phyloP scores from a whole-genome alignment of 495 filamentous ascomycete genomes.

The Hypomontagnella monticulosa region DNA sequence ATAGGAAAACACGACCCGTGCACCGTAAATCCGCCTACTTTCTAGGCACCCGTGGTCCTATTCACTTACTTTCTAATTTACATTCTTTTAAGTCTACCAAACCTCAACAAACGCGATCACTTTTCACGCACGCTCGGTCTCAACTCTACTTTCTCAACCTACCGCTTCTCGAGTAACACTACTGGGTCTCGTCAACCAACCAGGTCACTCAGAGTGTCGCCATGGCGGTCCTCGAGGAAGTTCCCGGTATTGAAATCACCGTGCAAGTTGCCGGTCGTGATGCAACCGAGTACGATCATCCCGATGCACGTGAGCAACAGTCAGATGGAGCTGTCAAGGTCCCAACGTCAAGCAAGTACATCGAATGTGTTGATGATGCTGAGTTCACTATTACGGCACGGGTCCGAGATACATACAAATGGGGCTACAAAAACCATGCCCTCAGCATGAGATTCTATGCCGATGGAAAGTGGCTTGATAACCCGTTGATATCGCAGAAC shows the following conservation, averaged over 20 bases:
- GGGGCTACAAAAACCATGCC: constrained; percentile 3
- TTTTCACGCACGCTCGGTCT: no score
- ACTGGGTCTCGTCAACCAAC: no score
- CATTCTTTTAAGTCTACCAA: no score
- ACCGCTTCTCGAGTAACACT: no score
- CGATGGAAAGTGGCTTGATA: constrained; percentile 12
- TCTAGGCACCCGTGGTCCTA: no score
- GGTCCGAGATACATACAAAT: constrained; percentile 8
- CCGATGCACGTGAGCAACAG: constrained; percentile 14
- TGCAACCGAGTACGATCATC: constrained; percentile 47
- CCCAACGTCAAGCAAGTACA: constrained; percentile 41
- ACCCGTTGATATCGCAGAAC: not conserved
- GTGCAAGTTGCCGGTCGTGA: constrained; percentile 39
- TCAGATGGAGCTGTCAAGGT: not conserved
- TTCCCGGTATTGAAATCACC: constrained; percentile 45
- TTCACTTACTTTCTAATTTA: no score
- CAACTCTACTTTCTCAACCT: no score
- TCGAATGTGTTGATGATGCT: constrained; percentile 45
- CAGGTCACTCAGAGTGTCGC: not conserved
- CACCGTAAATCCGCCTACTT: no score
- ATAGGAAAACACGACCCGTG: no score
- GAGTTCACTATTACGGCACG: constrained; percentile 39
- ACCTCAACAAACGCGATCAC: no score
- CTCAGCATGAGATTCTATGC: not conserved
- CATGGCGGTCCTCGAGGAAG: constrained; percentile 48